phyloP scores from a whole-genome alignment of 2,329 filamentous ascomycete genomes.

The Neonectria sp. region DNA sequence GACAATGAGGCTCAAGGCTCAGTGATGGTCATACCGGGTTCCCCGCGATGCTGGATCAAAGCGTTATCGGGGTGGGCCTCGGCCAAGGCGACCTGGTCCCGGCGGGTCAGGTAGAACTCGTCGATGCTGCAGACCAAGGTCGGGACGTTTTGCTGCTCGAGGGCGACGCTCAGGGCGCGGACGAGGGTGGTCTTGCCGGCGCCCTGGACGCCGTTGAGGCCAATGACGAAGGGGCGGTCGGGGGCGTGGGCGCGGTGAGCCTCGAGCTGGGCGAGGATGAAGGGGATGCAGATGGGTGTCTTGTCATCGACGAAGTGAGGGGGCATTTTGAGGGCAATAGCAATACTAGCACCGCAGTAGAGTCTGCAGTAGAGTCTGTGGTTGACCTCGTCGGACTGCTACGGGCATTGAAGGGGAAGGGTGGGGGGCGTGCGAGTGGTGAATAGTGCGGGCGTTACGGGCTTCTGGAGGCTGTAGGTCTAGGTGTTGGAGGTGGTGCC shows the following conservation, averaged over 20 bases:
- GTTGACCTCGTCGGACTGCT: neutral
- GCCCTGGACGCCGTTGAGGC: conserved; percentile 92
- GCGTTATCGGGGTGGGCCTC: conserved; percentile 77
- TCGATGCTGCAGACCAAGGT: conserved; percentile 87
- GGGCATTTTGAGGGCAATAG: conserved; percentile 43
- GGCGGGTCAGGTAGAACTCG: conserved; percentile 87
- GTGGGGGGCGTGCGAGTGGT: conserved; percentile 1
- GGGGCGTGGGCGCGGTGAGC: conserved; percentile 59
- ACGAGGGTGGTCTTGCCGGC: conserved; percentile 94
- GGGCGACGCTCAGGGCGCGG: conserved; percentile 72
- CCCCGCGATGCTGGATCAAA: conserved; percentile 85
- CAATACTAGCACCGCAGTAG: neutral
- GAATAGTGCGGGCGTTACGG: neutral
- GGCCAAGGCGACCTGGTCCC: conserved; percentile 76
- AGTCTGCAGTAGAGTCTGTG: too few relatives aligned
- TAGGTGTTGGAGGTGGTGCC: conserved; percentile 23
- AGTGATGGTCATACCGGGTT: conserved; percentile 70
- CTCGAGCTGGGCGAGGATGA: conserved; percentile 75
- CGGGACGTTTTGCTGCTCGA: conserved; percentile 71
- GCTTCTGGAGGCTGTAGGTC: neutral
- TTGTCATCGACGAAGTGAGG: conserved; percentile 80
- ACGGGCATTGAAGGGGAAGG: neutral
- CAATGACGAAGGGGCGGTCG: conserved; percentile 81
- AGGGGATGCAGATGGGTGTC: conserved; percentile 82
- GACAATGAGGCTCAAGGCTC: neutral